Evolutionary conservation across 352 stramenopile species (phyloP).

Genomic region (Globisporangium camurandrum): DNA sequence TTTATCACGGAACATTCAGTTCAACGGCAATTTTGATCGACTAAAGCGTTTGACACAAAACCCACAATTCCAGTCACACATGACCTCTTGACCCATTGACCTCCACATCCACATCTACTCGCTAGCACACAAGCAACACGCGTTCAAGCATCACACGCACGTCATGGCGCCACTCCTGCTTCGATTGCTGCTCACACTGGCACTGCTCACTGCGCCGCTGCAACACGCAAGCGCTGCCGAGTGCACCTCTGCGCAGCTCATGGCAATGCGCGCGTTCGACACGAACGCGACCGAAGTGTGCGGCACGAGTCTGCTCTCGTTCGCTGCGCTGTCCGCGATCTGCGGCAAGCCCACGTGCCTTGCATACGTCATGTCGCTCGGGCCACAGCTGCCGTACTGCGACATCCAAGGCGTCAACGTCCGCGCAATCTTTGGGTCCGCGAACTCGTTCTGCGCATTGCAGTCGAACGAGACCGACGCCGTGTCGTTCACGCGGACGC

Average conservation of each 20-base stretch:
- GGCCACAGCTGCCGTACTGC: conserved; percentile 11
- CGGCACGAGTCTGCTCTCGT: conserved; percentile 5
- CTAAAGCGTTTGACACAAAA: too few species aligned
- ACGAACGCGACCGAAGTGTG: conserved; percentile 10
- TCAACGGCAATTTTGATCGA: too few species aligned
- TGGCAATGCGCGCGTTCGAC: conserved; percentile 6
- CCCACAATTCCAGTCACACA: too few species aligned
- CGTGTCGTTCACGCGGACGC: conserved; percentile 8
- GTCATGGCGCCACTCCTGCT: background rate
- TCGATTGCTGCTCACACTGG: background rate
- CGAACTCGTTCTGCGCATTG: conserved; percentile 8
- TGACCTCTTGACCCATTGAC: too few species aligned
- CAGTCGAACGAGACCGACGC: conserved; percentile 7
- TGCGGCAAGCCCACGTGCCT: conserved; percentile 8
- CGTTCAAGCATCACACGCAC: background rate
- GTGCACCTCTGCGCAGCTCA: conserved; percentile 5
- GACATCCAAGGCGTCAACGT: conserved; percentile 9
- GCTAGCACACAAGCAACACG: too few species aligned
- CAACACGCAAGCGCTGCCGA: background rate
- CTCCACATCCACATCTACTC: too few species aligned
- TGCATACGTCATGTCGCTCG: conserved; percentile 9
- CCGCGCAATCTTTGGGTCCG: conserved; percentile 7
- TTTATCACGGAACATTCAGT: too few species aligned
- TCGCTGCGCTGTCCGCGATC: background rate
- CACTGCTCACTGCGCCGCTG: background rate